phyloP scores from a whole-genome alignment of 306 rosid genomes.

The Rosa chinensis region DNA sequence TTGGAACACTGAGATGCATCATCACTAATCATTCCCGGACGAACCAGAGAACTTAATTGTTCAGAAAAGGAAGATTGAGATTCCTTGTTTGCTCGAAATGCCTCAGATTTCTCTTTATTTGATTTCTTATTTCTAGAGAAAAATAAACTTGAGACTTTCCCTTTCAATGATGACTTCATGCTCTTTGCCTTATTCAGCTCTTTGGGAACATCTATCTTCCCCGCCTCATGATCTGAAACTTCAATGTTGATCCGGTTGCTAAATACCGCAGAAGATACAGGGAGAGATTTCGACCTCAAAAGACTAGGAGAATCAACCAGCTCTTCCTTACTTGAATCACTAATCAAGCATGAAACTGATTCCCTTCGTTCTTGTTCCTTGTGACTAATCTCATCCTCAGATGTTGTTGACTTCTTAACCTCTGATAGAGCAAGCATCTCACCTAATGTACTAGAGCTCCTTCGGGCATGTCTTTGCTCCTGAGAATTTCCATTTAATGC shows the following conservation, averaged over 20 bases:
- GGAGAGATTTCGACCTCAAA: slow-evolving; percentile 79
- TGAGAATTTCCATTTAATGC: slow-evolving; percentile 54
- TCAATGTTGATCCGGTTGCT: slow-evolving; percentile 40
- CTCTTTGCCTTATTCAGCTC: slow-evolving; percentile 62
- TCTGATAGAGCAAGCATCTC: slow-evolving; percentile 92
- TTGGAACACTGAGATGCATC: slow-evolving; percentile 45
- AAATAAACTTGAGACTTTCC: slow-evolving; percentile 83
- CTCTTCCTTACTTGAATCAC: slow-evolving; percentile 46
- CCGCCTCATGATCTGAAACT: slow-evolving; percentile 44
- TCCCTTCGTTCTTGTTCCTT: slow-evolving; percentile 53
- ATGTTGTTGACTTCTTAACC: slow-evolving; percentile 48
- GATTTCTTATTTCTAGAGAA: slow-evolving; percentile 77
- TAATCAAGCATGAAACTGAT: slow-evolving; percentile 40
- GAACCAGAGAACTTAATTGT: slow-evolving; percentile 30
- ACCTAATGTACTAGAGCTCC: slow-evolving; percentile 81
- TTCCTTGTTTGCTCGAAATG: slow-evolving; percentile 42
- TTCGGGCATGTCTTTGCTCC: slow-evolving; percentile 51
- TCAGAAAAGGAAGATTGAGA: slow-evolving; percentile 36
- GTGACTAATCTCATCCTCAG: slow-evolving; percentile 36
- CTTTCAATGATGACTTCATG: slow-evolving; percentile 67
- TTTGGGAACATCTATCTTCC: slow-evolving; percentile 39
- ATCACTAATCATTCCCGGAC: slow-evolving; percentile 39
- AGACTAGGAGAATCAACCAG: slow-evolving; percentile 48
- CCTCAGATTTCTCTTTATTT: slow-evolving; percentile 54
- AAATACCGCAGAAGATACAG: slow-evolving; percentile 53